phyloP scores from a whole-genome alignment of 148 eudicot species.

The Fagopyrum esculentum region DNA sequence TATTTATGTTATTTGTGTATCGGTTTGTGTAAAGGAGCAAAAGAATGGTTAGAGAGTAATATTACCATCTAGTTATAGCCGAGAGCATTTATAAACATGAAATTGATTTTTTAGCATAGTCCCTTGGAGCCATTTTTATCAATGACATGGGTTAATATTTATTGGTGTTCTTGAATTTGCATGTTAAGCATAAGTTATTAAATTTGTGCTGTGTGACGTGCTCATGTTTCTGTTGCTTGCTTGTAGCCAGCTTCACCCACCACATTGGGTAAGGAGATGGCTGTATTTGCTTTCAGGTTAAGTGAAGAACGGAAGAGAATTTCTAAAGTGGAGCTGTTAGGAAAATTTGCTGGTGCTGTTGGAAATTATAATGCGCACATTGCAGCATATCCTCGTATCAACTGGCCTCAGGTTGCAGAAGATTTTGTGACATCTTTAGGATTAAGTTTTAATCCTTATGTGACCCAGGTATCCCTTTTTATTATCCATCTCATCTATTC shows the following conservation, averaged over 20 bases:
- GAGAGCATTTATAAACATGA: not conserved
- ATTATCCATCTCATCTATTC: not conserved
- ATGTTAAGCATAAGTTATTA: not conserved
- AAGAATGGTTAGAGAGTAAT: not conserved
- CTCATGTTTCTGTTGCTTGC: conserved; percentile 16
- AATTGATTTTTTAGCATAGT: not conserved
- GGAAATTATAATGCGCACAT: conserved; percentile 96
- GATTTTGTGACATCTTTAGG: conserved; percentile 84
- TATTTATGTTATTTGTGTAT: not conserved
- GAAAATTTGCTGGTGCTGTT: conserved; percentile 95
- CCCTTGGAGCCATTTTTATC: not conserved
- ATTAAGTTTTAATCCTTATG: conserved; percentile 79
- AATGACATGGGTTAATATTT: not conserved
- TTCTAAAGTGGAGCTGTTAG: conserved; percentile 58
- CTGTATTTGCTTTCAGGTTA: conserved; percentile 69
- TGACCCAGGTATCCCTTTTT: conserved; percentile 48
- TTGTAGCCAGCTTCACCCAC: conserved; percentile 96
- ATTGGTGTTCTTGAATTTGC: not conserved
- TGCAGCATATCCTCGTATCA: conserved; percentile 72
- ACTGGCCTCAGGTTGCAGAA: conserved; percentile 76
- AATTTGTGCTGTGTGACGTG: not conserved
- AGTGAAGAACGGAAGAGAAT: conserved; percentile 53
- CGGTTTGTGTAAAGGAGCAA: not conserved
- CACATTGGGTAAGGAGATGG: conserved; percentile 86
- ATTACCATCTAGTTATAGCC: not conserved